Conservation (phyloP, 306 rosid genomes). For the Citrullus mucosospermus region DNA sequence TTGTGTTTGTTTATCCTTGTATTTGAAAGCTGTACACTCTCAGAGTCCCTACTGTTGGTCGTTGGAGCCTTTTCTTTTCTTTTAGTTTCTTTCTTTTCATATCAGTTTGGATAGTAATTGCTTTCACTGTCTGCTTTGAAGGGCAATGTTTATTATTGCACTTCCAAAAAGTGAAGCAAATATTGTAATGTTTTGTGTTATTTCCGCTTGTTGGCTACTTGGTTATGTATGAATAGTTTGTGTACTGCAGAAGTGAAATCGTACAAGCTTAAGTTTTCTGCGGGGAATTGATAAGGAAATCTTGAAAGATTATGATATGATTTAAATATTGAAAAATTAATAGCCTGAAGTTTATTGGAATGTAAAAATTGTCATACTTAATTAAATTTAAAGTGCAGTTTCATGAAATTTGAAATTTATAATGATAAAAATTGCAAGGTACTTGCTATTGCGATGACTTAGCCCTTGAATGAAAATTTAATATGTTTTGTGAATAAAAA, state of each 20-base stretch:
- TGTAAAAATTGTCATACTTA: too few species aligned
- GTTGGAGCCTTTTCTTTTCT: not conserved
- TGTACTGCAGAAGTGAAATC: too few species aligned
- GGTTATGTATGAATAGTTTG: not conserved
- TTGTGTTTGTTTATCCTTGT: not conserved
- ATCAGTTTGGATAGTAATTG: not conserved
- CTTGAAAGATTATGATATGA: too few species aligned
- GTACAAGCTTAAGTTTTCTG: not conserved
- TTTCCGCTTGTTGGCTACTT: not conserved
- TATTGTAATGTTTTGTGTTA: not conserved
- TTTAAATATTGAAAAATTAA: too few species aligned
- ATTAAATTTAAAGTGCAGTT: too few species aligned
- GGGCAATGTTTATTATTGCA: not conserved
- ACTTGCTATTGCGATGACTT: not conserved
- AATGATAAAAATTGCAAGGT: too few species aligned
- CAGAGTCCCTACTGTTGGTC: slow-evolving; percentile 2
- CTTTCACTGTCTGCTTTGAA: not conserved
- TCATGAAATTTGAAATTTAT: too few species aligned
- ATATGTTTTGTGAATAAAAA: not conserved
- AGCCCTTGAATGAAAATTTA: too few species aligned
- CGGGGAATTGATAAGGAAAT: not conserved
- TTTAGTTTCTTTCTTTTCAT: not conserved
- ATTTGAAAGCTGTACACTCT: not conserved
- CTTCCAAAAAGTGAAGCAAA: not conserved
- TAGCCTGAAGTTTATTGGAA: too few species aligned